Conservation (phyloP, 768 basidiomycete species). For the Strobilomyces confusus region DNA sequence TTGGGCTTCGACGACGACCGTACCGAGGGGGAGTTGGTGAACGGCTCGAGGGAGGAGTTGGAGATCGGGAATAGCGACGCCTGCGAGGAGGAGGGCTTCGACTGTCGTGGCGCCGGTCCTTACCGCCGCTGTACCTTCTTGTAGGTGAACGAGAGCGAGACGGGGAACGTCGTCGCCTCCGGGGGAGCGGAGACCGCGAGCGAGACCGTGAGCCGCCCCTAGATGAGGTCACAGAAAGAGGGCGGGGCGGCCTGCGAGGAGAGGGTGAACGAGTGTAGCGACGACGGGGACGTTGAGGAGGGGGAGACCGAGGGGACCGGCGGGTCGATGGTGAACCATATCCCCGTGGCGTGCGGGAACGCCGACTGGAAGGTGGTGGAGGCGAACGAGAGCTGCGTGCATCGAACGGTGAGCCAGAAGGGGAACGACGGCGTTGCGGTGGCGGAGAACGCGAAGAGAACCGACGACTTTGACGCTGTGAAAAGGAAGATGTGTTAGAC, state of each 20-base stretch:
- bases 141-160: conserved; percentile 31
- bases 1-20: conserved; percentile 44
- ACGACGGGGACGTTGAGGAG: conserved; percentile 22
- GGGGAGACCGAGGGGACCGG: conserved; percentile 34
- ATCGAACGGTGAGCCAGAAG: conserved; percentile 35
- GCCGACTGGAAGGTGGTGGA: conserved; percentile 30
- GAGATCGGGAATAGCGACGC: conserved; percentile 45
- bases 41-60: conserved; percentile 46
- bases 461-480: conserved; percentile 43
- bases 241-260: conserved; percentile 26
- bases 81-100: conserved; percentile 34
- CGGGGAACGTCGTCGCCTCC: conserved; percentile 35
- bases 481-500: conserved; percentile 6
- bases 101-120: conserved; percentile 26
- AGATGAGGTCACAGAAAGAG: conserved; percentile 34
- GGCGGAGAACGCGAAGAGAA: conserved; percentile 41
- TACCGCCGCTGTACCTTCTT: conserved; percentile 16
- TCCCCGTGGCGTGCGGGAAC: conserved; percentile 36
- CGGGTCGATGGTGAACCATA: conserved; percentile 35
- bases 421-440: conserved; percentile 46
- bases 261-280: conserved; percentile 27
- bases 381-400: conserved; percentile 38
- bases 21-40: conserved; percentile 35
- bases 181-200: conserved; percentile 39
- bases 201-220: conserved; percentile 38